A percentile compares a stretch with the other conserved stretches of the same genome.
Evolutionary conservation across 352 stramenopile genomes (phyloP).

Genomic region (Globisporangium paroecandrum): DNA sequence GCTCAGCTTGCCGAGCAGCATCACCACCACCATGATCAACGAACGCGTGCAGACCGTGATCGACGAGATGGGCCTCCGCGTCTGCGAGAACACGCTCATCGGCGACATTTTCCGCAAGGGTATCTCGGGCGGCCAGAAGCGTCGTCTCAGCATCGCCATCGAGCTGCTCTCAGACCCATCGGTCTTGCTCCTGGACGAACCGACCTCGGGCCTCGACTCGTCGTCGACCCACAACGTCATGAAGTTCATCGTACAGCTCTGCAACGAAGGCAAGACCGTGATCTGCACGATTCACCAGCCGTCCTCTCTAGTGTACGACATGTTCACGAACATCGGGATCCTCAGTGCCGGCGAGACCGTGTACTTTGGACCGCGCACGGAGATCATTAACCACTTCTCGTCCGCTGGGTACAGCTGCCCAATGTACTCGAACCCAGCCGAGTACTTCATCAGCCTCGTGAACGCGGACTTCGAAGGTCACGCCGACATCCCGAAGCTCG

Average conservation of each 20-base stretch:
- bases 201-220: conserved; percentile 89
- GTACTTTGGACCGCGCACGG: conserved; percentile 37
- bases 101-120: conserved; percentile 86
- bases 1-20: conserved; percentile 39
- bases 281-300: conserved; percentile 86
- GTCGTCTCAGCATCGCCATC: conserved; percentile 87
- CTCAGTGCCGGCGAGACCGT: conserved; percentile 27
- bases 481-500: conserved; percentile 31
- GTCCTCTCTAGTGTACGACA: conserved; percentile 63
- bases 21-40: conserved; percentile 34
- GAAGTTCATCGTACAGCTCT: conserved; percentile 49
- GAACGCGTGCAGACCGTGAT: conserved; percentile 57
- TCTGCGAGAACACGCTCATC: conserved; percentile 55
- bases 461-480: conserved; percentile 56
- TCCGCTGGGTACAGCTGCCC: conserved; percentile 50
- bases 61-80: conserved; percentile 62
- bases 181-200: conserved; percentile 95
- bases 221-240: conserved; percentile 89
- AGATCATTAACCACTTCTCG: conserved; percentile 44
- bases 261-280: conserved; percentile 60
- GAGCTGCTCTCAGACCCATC: conserved; percentile 93
- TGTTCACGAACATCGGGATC: conserved; percentile 67
- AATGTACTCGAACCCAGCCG: conserved; percentile 66
- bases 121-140: conserved; percentile 87
- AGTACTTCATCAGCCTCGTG: conserved; percentile 63